Evolutionary conservation across 805 yeast species (phyloP).

Genomic region (Spathaspora hagerdaliae): DNA sequence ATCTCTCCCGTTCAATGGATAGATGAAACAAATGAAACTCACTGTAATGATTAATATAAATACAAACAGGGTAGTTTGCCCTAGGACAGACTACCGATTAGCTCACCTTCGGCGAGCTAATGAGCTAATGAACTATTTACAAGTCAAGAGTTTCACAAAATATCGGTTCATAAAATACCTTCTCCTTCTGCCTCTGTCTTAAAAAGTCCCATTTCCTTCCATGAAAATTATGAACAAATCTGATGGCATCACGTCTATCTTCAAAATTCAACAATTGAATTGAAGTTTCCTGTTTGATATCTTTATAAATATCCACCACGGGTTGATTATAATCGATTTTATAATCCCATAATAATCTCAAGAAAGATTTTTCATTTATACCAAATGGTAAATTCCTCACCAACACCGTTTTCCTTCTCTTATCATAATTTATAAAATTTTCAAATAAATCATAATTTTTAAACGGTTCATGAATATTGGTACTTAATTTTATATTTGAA

Average conservation of each 20-base stretch:
- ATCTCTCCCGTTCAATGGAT: no score
- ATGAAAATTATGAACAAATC: constrained; percentile 52
- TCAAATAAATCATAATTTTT: constrained; percentile 10
- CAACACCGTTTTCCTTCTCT: constrained; percentile 26
- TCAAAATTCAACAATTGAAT: constrained; percentile 41
- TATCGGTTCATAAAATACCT: constrained; percentile 31
- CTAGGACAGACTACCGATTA: no score
- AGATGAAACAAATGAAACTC: no score
- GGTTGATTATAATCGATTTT: constrained; percentile 24
- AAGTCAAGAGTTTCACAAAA: constrained; percentile 32
- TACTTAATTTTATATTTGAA: neutral
- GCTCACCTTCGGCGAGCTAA: no score
- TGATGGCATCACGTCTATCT: constrained; percentile 39
- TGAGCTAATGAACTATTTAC: neutral
- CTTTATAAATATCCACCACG: constrained; percentile 19
- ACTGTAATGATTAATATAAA: no score
- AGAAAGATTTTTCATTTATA: constrained; percentile 32
- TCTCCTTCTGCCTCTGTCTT: constrained; percentile 15
- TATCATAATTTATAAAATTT: constrained; percentile 14
- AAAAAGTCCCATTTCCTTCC: constrained; percentile 42
- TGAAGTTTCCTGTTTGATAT: constrained; percentile 24
- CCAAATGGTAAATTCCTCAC: constrained; percentile 48
- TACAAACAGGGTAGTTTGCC: no score
- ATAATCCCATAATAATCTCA: constrained; percentile 46
- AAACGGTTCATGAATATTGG: neutral